Percentiles rank a stretch among this genome's conserved stretches.
These are phyloP conservation scores for Vishniacozyma victoriae DNA, from an alignment of 768 basidiomycete species.

Conservation along the genomic window DNA sequence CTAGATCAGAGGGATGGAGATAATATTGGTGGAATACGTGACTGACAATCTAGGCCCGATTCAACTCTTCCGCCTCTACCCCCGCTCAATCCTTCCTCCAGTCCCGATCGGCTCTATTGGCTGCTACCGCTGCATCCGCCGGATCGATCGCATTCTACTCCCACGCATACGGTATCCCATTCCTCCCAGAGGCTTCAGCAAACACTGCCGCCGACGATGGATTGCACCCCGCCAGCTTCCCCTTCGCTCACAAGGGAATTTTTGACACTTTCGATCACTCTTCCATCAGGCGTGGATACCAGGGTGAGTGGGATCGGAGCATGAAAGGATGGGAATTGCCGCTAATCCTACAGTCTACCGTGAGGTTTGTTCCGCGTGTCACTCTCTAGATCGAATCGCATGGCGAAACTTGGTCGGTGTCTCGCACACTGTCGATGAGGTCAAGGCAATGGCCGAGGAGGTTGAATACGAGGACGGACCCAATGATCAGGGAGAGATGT, in stretches of 20 bases:
- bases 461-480: slow-evolving; percentile 96
- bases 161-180: slow-evolving; percentile 81
- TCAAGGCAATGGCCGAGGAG: slow-evolving; percentile 87
- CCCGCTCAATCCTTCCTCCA: slow-evolving; percentile 16
- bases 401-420: slow-evolving; percentile 99
- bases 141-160: slow-evolving; percentile 97
- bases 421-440: slow-evolving; percentile 88
- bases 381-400: slow-evolving; percentile 97
- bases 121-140: slow-evolving; percentile 68
- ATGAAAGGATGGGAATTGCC: slow-evolving; percentile 19
- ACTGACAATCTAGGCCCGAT: slow-evolving; percentile 35
- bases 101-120: slow-evolving; percentile 50
- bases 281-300: slow-evolving; percentile 50
- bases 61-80: slow-evolving; percentile 17
- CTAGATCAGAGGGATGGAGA: too few species aligned
- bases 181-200: slow-evolving; percentile 86
- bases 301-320: slow-evolving; percentile 52
- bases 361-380: slow-evolving; percentile 97
- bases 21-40: too few species aligned
- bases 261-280: slow-evolving; percentile 95
- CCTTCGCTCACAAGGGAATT: slow-evolving; percentile 83
- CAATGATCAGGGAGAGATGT: slow-evolving; percentile 92
- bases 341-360: slow-evolving; percentile 94
- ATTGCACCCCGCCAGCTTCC: slow-evolving; percentile 76
- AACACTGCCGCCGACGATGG: slow-evolving; percentile 90